Base-by-base conservation (phyloP, 2,329 filamentous ascomycete species). In the Diaporthe eres region DNA sequence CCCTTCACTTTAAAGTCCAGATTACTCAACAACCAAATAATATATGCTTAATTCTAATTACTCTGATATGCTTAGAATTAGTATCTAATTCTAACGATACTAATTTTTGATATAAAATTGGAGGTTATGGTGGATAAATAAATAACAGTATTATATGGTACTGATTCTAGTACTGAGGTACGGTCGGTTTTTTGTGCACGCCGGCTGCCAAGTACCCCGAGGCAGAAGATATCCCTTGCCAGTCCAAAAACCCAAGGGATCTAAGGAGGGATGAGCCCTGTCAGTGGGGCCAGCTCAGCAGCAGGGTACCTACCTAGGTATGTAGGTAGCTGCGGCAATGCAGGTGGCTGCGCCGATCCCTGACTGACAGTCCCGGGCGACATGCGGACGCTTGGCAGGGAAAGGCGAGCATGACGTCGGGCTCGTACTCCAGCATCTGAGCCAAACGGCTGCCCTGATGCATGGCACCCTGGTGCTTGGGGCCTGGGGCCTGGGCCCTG, bases 341-440 rank as follows among this genome's bases (percentile, higher is more conserved):
- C 63, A 68, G 37, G 63, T 67, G 63, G 51, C 19, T 28, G 37
- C 6, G 42, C 61, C 31, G 44, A 37, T 49, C 63, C 63, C 44
- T 15, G 63, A 51, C 44, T 37, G 19, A 22, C 63, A 34, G 31
- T 37, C 31, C 57, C 31, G 57, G 57, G 57, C 57, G 17, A n/a
- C 7, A 37, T 37, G 57, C 8, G 31, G 19, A 22, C 15, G 17
- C 53, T 57, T 55, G 51, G 51, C 51, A 53, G 51, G 44, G 44
- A 49, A 49, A 49, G 17, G 44, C 17, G 19, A 13, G 63, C 47
- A 70, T 70, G 65, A 70, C 65, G 65, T 70, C 65, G 65, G 65
- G 47, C 65, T 70, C 65, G 49, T 55, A 70, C 49, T 42, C 42
- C 37, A 13, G 37, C 12, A 39, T 39, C 37, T 39, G 37, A 39